A percentile compares a stretch with the other conserved stretches of the same genome.
Conservation (phyloP, 2,329 filamentous ascomycete species). For the Monilinia laxa region DNA sequence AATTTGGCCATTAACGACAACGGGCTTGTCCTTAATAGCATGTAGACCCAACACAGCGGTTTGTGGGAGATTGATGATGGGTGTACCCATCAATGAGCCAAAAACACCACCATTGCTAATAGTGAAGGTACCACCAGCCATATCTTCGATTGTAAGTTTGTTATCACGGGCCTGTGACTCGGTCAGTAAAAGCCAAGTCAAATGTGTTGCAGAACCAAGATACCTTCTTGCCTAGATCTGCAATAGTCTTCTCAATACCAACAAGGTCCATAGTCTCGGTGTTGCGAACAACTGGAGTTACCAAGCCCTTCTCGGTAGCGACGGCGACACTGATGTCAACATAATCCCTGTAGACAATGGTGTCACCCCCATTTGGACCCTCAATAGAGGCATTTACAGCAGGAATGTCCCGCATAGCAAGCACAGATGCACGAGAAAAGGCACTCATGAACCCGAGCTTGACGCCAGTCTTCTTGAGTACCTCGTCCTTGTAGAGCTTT, state of each 20-base stretch:
- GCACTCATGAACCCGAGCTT: constrained; percentile 99
- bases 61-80: constrained; percentile 97
- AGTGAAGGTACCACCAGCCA: constrained; percentile 97
- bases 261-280: constrained; percentile 85
- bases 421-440: constrained; percentile 83
- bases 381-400: constrained; percentile 96
- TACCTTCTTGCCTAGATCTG: constrained; percentile 94
- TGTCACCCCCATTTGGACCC: constrained; percentile 90
- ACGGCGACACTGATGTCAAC: constrained; percentile 97
- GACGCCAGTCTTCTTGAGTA: constrained; percentile 92
- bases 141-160: constrained; percentile 98
- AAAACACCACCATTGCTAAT: constrained; percentile 98
- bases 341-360: constrained; percentile 97
- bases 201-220: constrained; percentile 29
- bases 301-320: constrained; percentile 93
- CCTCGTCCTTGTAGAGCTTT: constrained; percentile 94
- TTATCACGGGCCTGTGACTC: constrained; percentile 74
- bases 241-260: constrained; percentile 85
- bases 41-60: constrained; percentile 90
- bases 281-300: constrained; percentile 95
- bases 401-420: constrained; percentile 94
- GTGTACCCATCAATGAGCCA: constrained; percentile 94
- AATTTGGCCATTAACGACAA: constrained; percentile 88
- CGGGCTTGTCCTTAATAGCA: constrained; percentile 91
- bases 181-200: constrained; percentile 25